Evolutionary conservation across 208 protist species (phyloP), one percentile per base, ranked within the genome.

Genomic region (Trypanosoma melophagium): DNA sequence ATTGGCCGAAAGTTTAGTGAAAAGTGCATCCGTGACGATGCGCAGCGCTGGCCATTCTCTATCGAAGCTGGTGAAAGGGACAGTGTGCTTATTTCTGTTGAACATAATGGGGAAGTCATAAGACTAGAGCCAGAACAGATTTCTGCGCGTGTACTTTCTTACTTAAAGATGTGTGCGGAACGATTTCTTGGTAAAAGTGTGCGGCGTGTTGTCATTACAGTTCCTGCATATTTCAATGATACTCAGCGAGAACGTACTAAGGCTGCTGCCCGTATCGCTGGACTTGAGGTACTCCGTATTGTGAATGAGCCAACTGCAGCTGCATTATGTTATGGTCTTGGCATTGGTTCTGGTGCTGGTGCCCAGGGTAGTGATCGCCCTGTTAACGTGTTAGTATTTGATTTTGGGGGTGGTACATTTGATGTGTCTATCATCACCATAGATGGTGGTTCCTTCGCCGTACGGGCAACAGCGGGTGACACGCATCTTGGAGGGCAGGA

Each of bases 301-400:
- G 98, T 99, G 69, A 99, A 99, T 78, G 98, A 99, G 82, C 98
- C 98, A 25, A 98, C 97, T 3, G 98, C 98, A 7, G 97, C 97
- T 21, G 94, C 97, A 38, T 93, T 99, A 66, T 97, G 97, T 1
- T 99, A 99, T 73, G 97, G 97, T 47, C 74, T 99, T 7, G 94
- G 98, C 67, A 96, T 97, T 55, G 69, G 79, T 13, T 68, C 75
- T 59, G 82, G 60, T 19, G 60, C 60, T 10, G 60, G 60, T 8
- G 60, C 60, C n/a, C 50, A 87, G 45, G 71, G 60, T 8, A 66
- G 31, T 17, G 67, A 73, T 19, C 19, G 42, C 28, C 22, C 50
- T 16, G 52, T 58, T 3, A 97, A 97, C 76, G 82, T 98, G 40
- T 79, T 98, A 2, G 93, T 99, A 60, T 99, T 97, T 79, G 98